phyloP scores from a whole-genome alignment of 805 yeast genomes.

The Teunomyces gatunensis region DNA sequence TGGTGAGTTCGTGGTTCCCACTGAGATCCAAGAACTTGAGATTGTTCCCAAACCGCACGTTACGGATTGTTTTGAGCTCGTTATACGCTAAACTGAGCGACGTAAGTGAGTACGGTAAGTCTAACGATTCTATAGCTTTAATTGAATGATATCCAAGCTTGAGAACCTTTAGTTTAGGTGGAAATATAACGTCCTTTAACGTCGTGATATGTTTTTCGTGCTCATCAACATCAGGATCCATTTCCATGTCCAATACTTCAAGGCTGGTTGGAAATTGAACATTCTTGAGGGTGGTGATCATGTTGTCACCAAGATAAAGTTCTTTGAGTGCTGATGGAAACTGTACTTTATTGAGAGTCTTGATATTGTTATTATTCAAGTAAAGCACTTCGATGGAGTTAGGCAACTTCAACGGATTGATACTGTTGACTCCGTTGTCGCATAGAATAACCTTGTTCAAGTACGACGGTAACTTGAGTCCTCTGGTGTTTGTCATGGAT shows the following conservation, averaged over 20 bases:
- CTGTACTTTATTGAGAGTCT: conserved; percentile 42
- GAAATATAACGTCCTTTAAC: conserved; percentile 40
- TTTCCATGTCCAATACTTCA: conserved; percentile 40
- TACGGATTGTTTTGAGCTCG: conserved; percentile 36
- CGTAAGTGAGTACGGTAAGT: conserved; percentile 34
- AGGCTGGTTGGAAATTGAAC: conserved; percentile 38
- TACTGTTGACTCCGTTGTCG: conserved; percentile 43
- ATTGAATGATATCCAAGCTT: conserved; percentile 40
- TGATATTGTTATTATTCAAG: conserved; percentile 40
- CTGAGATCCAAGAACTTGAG: conserved; percentile 36
- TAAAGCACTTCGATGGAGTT: conserved; percentile 37
- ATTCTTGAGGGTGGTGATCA: conserved; percentile 44
- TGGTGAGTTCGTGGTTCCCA: conserved; percentile 40
- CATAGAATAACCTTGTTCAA: conserved; percentile 32
- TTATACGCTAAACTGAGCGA: conserved; percentile 36
- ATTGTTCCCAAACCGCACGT: conserved; percentile 34
- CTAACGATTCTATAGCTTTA: conserved; percentile 35
- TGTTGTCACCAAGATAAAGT: conserved; percentile 40
- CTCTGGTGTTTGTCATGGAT: conserved; percentile 45
- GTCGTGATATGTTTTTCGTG: conserved; percentile 41
- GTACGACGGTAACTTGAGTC: conserved; percentile 36
- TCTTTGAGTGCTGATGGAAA: conserved; percentile 35
- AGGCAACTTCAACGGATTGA: conserved; percentile 44
- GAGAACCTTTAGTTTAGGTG: conserved; percentile 32
- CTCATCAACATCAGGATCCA: conserved; percentile 42